These are phyloP conservation scores for Limnanthes douglasii DNA, from an alignment of 345 rosid species.

Conservation along the genomic window DNA sequence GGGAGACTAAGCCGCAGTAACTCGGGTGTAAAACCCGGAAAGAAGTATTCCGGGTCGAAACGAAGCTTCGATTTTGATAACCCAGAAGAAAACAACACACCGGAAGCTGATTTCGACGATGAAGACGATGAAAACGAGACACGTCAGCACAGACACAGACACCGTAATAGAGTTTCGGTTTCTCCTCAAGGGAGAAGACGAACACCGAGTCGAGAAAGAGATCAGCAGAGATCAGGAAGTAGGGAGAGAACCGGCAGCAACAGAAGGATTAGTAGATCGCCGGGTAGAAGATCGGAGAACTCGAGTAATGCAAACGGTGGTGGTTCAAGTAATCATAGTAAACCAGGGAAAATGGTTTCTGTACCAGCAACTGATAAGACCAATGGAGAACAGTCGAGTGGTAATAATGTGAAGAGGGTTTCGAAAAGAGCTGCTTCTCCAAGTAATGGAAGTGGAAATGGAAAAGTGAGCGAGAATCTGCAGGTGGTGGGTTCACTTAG, in stretches of 20 bases:
- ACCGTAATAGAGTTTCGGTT: constrained; percentile 35
- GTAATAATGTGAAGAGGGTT: constrained; percentile 32
- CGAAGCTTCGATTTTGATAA: constrained; percentile 76
- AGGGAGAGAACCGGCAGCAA: constrained; percentile 40
- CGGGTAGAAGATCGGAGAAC: constrained; percentile 57
- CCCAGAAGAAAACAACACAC: constrained; percentile 10
- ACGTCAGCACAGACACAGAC: constrained; percentile 21
- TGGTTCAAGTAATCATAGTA: constrained; percentile 6
- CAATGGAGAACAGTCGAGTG: constrained; percentile 21
- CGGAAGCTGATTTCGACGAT: constrained; percentile 9
- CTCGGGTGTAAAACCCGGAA: constrained; percentile 32
- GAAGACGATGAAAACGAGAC: constrained; percentile 23
- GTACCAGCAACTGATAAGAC: constrained; percentile 72
- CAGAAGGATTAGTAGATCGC: constrained; percentile 74
- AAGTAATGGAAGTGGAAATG: constrained; percentile 43
- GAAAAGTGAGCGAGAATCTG: constrained; percentile 16
- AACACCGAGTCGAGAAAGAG: constrained; percentile 93
- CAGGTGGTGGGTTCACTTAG: constrained; percentile 33
- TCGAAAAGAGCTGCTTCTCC: constrained; percentile 47
- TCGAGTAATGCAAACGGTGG: constrained; percentile 9
- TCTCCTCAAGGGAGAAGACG: constrained; percentile 57
- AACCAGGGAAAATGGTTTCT: constrained; percentile 62
- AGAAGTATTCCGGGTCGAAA: constrained; percentile 75
- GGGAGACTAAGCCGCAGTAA: constrained; percentile 83
- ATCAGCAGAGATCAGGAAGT: constrained; percentile 49